Conservation (phyloP, 75 land plant genomes). For the Ceratopteris richardii region DNA sequence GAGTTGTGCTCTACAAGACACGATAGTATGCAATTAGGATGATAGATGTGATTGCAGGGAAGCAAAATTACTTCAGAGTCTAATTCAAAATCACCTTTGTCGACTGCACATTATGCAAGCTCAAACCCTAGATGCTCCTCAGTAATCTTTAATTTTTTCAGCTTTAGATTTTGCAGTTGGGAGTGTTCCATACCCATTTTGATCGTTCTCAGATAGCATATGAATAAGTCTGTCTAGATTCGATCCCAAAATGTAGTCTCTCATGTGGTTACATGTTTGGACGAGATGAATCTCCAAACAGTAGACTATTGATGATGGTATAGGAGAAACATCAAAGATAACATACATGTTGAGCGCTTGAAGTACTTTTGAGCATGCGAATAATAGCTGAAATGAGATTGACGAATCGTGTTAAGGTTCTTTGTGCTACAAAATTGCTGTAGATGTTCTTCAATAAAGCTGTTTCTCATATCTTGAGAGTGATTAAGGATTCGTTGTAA, state of each 20-base stretch:
- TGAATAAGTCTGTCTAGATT: constrained; percentile 21
- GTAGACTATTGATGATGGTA: too few relatives aligned
- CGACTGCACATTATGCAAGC: constrained; percentile 38
- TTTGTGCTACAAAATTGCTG: too few relatives aligned
- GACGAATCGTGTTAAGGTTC: too few relatives aligned
- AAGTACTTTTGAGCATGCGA: too few relatives aligned
- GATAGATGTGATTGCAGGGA: constrained; percentile 72
- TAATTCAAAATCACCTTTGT: constrained; percentile 39
- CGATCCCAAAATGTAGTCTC: background rate
- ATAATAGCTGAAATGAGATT: too few relatives aligned
- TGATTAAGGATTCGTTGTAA: too few relatives aligned
- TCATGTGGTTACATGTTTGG: too few relatives aligned
- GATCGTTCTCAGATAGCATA: constrained; percentile 37
- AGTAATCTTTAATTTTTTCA: constrained; percentile 26
- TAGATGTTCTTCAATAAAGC: too few relatives aligned
- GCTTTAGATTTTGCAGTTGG: constrained; percentile 48
- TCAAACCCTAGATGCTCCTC: constrained; percentile 25
- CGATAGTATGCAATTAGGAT: constrained; percentile 54
- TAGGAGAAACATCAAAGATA: too few relatives aligned
- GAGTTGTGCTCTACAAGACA: constrained; percentile 60
- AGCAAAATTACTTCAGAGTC: constrained; percentile 37
- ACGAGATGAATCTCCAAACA: too few relatives aligned
- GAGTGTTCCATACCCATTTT: constrained; percentile 39
- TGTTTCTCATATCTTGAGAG: too few relatives aligned
- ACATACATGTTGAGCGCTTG: too few relatives aligned